Conservation (phyloP, 345 rosid species). For the Draba incana region DNA sequence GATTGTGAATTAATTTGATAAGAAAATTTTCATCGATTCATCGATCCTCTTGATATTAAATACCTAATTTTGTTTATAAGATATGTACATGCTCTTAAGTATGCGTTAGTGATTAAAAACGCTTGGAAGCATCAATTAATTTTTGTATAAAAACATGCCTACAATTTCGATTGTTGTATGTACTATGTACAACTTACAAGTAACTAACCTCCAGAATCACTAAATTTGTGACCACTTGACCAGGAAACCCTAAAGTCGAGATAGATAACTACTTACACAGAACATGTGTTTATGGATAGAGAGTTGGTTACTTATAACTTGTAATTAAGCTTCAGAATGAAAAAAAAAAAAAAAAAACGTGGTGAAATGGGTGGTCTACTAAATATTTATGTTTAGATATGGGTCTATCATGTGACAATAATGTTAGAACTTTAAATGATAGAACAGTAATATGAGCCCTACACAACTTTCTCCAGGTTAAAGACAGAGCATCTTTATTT, state of each 20-base stretch:
- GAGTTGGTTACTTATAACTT: neutral
- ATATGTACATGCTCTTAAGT: neutral
- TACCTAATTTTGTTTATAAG: neutral
- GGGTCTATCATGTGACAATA: conserved; percentile 27
- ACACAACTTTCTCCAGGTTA: conserved; percentile 33
- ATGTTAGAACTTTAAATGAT: conserved; percentile 27
- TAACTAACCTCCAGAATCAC: neutral
- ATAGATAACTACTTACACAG: neutral
- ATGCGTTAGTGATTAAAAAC: conserved; percentile 2
- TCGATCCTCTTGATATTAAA: neutral
- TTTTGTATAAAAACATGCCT: neutral
- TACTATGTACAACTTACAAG: neutral
- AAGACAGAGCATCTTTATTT: conserved; percentile 24
- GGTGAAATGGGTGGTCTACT: conserved; percentile 22
- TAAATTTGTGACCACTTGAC: neutral
- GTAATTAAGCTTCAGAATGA: neutral
- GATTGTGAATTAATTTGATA: neutral
- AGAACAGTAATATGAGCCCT: conserved; percentile 31
- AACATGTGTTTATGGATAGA: neutral
- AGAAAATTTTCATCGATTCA: neutral
- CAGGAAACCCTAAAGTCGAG: conserved; percentile 12
- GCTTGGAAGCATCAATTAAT: neutral
- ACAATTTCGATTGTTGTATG: neutral
- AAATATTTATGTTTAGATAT: conserved; percentile 3
- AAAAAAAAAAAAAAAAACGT: neutral